A percentile compares a stretch with the other conserved stretches of the same genome.
phyloP scores from a whole-genome alignment of 495 filamentous ascomycete species.

The Daldinia caldariorum region DNA sequence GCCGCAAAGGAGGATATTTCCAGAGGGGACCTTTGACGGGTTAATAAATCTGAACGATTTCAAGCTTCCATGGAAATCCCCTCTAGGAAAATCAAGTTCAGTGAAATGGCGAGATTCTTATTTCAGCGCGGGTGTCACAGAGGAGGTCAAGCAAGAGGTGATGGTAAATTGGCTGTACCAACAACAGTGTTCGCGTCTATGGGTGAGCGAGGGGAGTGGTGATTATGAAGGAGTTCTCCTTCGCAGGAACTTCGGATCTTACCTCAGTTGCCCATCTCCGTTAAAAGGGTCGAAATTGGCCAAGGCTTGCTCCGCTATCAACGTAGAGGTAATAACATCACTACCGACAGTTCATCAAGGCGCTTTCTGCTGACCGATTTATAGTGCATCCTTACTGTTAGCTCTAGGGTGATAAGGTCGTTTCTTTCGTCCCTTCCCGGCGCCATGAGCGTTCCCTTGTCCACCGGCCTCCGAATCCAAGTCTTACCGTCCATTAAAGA shows the following conservation, averaged over 20 bases:
- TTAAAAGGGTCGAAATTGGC: constrained; percentile 67
- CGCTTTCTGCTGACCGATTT: constrained; percentile 9
- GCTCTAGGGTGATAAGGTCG: constrained; percentile 77
- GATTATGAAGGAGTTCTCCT: constrained; percentile 76
- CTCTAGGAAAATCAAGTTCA: too few relatives aligned
- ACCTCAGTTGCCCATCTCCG: constrained; percentile 74
- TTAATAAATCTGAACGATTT: constrained; percentile 44
- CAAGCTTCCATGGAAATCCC: too few relatives aligned
- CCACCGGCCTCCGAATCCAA: constrained; percentile 77
- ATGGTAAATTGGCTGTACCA: constrained; percentile 87
- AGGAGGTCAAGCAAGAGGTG: constrained; percentile 83
- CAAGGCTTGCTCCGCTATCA: constrained; percentile 70
- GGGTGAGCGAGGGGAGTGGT: constrained; percentile 72
- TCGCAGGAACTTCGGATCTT: constrained; percentile 73
- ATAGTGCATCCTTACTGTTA: constrained; percentile 81
- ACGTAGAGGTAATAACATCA: constrained; percentile 65
- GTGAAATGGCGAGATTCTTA: too few relatives aligned
- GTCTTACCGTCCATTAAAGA: constrained; percentile 76
- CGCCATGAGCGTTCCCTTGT: constrained; percentile 76
- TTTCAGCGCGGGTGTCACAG: constrained; percentile 60
- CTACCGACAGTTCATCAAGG: not conserved
- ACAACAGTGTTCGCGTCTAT: constrained; percentile 75
- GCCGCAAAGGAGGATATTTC: constrained; percentile 28
- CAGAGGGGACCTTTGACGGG: constrained; percentile 40
- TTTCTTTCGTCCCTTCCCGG: constrained; percentile 77